phyloP scores from a whole-genome alignment of 306 rosid genomes.

The Carpinus fangiana region DNA sequence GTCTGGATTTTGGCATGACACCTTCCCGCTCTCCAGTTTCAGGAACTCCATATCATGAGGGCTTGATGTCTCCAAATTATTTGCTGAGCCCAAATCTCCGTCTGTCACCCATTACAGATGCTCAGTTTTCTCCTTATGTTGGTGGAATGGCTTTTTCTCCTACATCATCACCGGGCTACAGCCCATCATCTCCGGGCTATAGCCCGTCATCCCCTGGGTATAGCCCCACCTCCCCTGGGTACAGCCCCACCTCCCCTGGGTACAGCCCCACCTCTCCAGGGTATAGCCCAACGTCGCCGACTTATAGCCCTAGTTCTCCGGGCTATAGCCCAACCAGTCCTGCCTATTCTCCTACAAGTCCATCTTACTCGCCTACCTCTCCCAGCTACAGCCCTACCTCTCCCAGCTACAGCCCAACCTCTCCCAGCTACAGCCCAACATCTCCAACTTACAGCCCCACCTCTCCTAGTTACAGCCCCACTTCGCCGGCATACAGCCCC shows the following conservation, averaged over 20 bases:
- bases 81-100: slow-evolving; percentile 89
- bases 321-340: slow-evolving; percentile 98
- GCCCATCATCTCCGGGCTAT: slow-evolving; percentile 93
- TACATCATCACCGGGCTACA: slow-evolving; percentile 89
- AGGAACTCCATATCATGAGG: slow-evolving; percentile 93
- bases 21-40: slow-evolving; percentile 91
- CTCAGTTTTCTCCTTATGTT: slow-evolving; percentile 96
- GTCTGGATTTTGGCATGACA: slow-evolving; percentile 97
- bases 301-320: slow-evolving; percentile 96
- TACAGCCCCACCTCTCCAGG: slow-evolving; percentile 97
- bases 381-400: slow-evolving; percentile 91
- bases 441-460: slow-evolving; percentile 81
- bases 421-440: slow-evolving; percentile 69
- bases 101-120: slow-evolving; percentile 81
- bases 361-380: slow-evolving; percentile 87
- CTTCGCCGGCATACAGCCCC: slow-evolving; percentile 80
- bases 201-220: slow-evolving; percentile 98
- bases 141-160: slow-evolving; percentile 98
- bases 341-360: slow-evolving; percentile 95
- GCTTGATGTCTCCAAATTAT: slow-evolving; percentile 95
- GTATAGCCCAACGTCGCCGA: slow-evolving; percentile 93
- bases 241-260: slow-evolving; percentile 92
- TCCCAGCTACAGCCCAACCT: slow-evolving; percentile 75
- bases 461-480: slow-evolving; percentile 86
- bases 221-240: slow-evolving; percentile 94